Evolutionary conservation across 164 flowering plant genomes (phyloP).

Genomic region (Buxus sempervirens): DNA sequence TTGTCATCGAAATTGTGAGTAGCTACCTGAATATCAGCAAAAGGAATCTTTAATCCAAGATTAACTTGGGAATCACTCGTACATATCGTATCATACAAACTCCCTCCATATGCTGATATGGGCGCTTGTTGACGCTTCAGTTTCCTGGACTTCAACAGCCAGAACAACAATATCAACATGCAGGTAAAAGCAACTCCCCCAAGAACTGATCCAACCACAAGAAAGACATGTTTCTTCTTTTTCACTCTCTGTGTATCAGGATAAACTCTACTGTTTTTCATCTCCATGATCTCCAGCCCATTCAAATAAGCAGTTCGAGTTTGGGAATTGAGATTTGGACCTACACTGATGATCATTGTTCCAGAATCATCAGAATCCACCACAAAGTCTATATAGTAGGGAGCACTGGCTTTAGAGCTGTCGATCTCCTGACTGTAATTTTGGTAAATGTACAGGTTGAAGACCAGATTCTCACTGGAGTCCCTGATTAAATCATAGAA

Average conservation of each 20-base stretch:
- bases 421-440: constrained; percentile 4
- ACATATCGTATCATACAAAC: constrained; percentile 14
- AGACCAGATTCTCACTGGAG: not conserved
- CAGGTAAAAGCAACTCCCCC: constrained; percentile 17
- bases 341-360: constrained; percentile 31
- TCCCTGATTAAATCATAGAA: constrained; percentile 36
- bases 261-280: constrained; percentile 9
- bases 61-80: constrained; percentile 15
- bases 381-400: constrained; percentile 30
- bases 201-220: constrained; percentile 18
- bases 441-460: constrained; percentile 27
- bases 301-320: constrained; percentile 28
- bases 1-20: constrained; percentile 28
- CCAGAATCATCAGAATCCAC: constrained; percentile 40
- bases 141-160: constrained; percentile 17
- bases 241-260: not conserved
- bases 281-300: constrained; percentile 55
- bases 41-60: constrained; percentile 26
- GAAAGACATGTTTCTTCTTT: constrained; percentile 4
- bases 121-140: constrained; percentile 3
- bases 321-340: constrained; percentile 8
- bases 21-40: constrained; percentile 24
- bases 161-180: constrained; percentile 3
- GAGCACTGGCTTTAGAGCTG: constrained; percentile 11
- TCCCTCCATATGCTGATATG: constrained; percentile 13